phyloP scores from a whole-genome alignment of 192 early-diverging fungal species.

The Podochytrium sp. region DNA sequence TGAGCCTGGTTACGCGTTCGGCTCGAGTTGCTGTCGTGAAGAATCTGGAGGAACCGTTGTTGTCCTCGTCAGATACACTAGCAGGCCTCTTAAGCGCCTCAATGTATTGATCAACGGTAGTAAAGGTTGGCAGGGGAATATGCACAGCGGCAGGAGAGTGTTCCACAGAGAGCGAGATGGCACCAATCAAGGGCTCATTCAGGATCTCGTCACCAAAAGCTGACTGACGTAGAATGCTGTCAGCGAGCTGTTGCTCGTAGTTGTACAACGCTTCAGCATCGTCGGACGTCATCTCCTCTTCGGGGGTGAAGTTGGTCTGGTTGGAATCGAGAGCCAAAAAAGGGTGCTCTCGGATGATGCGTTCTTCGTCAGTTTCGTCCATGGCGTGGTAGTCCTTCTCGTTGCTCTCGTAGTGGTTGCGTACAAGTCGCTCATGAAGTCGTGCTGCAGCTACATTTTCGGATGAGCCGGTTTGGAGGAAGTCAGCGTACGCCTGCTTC shows the following conservation, averaged over 20 bases:
- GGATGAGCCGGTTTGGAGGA: not conserved
- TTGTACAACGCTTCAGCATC: not conserved
- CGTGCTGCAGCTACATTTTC: not conserved
- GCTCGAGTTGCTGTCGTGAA: too few species aligned
- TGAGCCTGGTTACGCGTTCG: too few species aligned
- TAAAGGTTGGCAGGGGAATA: not conserved
- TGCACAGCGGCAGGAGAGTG: not conserved
- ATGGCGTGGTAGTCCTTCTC: not conserved
- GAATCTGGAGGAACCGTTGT: not conserved
- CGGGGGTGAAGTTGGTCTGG: not conserved
- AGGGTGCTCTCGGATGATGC: not conserved
- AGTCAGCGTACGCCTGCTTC: not conserved
- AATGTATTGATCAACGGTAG: not conserved
- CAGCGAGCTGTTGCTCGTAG: not conserved
- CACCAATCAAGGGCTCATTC: not conserved
- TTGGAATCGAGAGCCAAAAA: not conserved
- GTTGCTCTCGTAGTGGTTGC: not conserved
- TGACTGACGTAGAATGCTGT: not conserved
- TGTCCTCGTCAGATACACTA: not conserved
- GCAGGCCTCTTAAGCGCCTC: not conserved
- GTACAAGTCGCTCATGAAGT: not conserved
- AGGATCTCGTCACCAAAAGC: not conserved
- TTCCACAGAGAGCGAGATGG: not conserved
- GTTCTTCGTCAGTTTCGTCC: not conserved
- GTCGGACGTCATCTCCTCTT: not conserved